Percentiles rank a stretch among this genome's conserved stretches.
These are phyloP conservation scores for Obelidium mucronatum DNA, from an alignment of 192 early-diverging fungal genomes.

Conservation along the genomic window DNA sequence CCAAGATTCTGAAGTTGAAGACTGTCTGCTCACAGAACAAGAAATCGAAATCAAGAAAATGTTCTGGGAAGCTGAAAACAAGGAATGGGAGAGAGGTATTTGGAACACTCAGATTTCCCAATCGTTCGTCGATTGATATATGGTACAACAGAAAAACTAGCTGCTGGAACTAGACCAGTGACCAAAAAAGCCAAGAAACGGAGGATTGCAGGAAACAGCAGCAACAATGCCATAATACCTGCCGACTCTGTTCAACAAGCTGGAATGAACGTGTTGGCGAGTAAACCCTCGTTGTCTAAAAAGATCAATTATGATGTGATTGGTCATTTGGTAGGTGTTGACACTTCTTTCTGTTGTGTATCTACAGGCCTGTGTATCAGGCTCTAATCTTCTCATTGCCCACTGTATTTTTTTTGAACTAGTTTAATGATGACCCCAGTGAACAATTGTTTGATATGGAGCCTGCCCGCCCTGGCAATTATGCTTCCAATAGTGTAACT, in stretches of 20 bases:
- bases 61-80: conserved; percentile 89
- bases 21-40: conserved; percentile 68
- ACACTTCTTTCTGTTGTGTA: background rate
- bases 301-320: conserved; percentile 91
- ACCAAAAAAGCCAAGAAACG: background rate
- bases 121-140: background rate
- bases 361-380: too few species aligned
- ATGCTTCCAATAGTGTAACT: conserved; percentile 15
- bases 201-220: too few species aligned
- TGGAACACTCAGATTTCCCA: too few species aligned
- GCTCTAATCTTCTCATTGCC: too few species aligned
- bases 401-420: too few species aligned
- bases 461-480: conserved; percentile 2
- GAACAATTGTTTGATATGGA: background rate
- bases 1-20: conserved; percentile 56
- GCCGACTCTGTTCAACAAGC: conserved; percentile 70
- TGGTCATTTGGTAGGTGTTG: conserved; percentile 54
- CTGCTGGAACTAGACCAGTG: background rate
- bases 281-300: conserved; percentile 78
- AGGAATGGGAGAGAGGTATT: conserved; percentile 66
- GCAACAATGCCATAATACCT: too few species aligned
- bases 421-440: conserved; percentile 8
- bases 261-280: conserved; percentile 72
- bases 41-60: conserved; percentile 82
- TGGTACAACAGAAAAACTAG: background rate